These are phyloP conservation scores for Candida awuae DNA, from an alignment of 805 yeast genomes.

Conservation along the genomic window DNA sequence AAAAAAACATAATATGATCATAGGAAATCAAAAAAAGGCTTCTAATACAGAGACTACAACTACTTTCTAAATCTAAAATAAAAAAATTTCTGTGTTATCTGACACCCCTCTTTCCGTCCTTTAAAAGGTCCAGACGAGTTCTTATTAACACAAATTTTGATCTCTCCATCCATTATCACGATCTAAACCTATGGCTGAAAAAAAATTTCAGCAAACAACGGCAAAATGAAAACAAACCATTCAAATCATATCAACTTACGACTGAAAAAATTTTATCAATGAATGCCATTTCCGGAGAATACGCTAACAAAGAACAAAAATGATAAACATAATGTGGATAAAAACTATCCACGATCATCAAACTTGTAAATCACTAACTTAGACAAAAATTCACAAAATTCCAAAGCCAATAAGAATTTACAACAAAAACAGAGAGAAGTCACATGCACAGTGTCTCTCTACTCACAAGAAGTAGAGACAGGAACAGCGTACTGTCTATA, in stretches of 20 bases:
- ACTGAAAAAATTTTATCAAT: neutral
- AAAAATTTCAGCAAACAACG: slow-evolving; percentile 3
- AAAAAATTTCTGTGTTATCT: slow-evolving; percentile 27
- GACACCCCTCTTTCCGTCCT: slow-evolving; percentile 31
- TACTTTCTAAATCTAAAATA: no score
- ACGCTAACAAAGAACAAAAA: slow-evolving; percentile 2
- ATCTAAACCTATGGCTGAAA: slow-evolving; percentile 16
- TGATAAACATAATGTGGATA: slow-evolving; percentile 9
- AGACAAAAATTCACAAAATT: neutral
- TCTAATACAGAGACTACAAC: no score
- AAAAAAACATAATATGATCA: neutral
- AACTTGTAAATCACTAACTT: neutral
- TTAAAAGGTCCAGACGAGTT: slow-evolving; percentile 29
- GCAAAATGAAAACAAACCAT: neutral
- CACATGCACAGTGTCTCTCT: slow-evolving; percentile 6
- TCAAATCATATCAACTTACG: neutral
- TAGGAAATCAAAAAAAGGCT: no score
- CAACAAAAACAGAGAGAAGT: neutral
- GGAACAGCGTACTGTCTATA: slow-evolving; percentile 30
- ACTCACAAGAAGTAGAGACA: slow-evolving; percentile 6
- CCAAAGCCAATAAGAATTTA: neutral
- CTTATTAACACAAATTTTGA: slow-evolving; percentile 26
- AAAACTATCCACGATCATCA: slow-evolving; percentile 11
- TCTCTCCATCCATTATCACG: slow-evolving; percentile 31
- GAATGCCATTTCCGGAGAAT: slow-evolving; percentile 10